These are phyloP conservation scores for Enterospora canceri DNA, from an alignment of 371 early-diverging fungal genomes.

Conservation along the genomic window DNA sequence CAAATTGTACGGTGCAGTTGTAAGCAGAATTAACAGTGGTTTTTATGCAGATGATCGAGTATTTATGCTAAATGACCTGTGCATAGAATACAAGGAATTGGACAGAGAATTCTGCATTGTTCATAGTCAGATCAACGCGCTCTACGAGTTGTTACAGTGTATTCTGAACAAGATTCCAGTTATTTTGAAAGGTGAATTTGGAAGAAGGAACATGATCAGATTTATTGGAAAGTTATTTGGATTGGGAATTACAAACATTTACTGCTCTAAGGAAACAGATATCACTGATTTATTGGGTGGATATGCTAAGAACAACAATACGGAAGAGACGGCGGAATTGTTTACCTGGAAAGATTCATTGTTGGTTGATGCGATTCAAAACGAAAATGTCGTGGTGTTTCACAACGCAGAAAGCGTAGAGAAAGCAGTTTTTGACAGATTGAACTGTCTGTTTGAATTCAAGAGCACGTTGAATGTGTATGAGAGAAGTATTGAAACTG, in stretches of 20 bases:
- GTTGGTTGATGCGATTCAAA: conserved; percentile 19
- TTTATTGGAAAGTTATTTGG: conserved; percentile 28
- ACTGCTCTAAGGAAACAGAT: conserved; percentile 48
- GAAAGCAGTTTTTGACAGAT: conserved; percentile 48
- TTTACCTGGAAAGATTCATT: conserved; percentile 37
- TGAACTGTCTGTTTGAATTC: conserved; percentile 49
- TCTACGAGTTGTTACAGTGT: conserved; percentile 32
- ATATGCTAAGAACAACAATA: conserved; percentile 28
- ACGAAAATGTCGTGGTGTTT: conserved; percentile 30
- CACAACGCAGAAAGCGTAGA: conserved; percentile 45
- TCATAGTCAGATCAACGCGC: conserved; percentile 39
- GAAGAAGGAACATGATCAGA: conserved; percentile 15
- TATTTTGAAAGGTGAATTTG: conserved; percentile 32
- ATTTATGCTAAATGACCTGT: background rate
- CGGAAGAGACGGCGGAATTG: background rate
- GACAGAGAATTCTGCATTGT: conserved; percentile 27
- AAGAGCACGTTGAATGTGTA: conserved; percentile 29
- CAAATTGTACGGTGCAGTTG: background rate
- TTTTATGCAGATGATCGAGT: background rate
- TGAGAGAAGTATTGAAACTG: conserved; percentile 44
- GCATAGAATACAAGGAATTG: background rate
- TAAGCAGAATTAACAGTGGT: background rate
- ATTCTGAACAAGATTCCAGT: conserved; percentile 37
- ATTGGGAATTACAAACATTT: conserved; percentile 16
- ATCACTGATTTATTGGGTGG: conserved; percentile 47